Percentiles rank a stretch among this genome's conserved stretches.
Conservation (phyloP, 331 rosid species). For the Acacia pycnantha region DNA sequence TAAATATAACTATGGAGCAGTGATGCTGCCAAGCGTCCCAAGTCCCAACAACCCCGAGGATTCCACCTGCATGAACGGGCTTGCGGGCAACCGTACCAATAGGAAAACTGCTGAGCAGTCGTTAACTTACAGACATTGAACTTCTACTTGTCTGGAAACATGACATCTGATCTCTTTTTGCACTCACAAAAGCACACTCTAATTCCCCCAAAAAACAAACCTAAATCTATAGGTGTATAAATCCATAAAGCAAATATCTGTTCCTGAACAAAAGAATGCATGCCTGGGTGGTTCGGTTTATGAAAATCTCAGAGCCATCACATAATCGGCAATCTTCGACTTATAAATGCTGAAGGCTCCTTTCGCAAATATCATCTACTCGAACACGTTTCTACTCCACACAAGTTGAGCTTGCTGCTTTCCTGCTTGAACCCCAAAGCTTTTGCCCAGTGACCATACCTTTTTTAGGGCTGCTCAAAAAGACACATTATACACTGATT, state of each 20-base stretch:
- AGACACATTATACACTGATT: slow-evolving; percentile 3
- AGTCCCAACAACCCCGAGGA: neutral
- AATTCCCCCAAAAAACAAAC: slow-evolving; percentile 34
- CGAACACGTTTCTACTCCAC: slow-evolving; percentile 28
- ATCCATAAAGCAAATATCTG: slow-evolving; percentile 41
- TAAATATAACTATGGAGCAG: neutral
- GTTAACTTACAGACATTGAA: slow-evolving; percentile 32
- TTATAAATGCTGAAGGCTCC: slow-evolving; percentile 30
- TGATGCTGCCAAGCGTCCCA: neutral
- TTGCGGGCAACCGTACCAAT: slow-evolving; percentile 1
- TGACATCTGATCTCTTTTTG: slow-evolving; percentile 28
- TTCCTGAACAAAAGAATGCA: slow-evolving; percentile 46
- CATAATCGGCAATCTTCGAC: slow-evolving; percentile 30
- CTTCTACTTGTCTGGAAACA: slow-evolving; percentile 32
- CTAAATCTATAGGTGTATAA: slow-evolving; percentile 30
- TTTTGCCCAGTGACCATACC: slow-evolving; percentile 35
- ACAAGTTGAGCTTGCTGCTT: slow-evolving; percentile 36
- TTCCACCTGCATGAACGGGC: neutral
- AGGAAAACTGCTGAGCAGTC: slow-evolving; percentile 31
- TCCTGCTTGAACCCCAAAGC: slow-evolving; percentile 38
- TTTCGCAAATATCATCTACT: slow-evolving; percentile 41
- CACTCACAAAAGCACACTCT: slow-evolving; percentile 46
- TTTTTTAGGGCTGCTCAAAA: slow-evolving; percentile 55
- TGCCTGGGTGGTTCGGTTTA: neutral
- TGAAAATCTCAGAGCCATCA: slow-evolving; percentile 21